Base-by-base conservation (phyloP, 495 filamentous ascomycete species). In the Xeromyces bisporus region DNA sequence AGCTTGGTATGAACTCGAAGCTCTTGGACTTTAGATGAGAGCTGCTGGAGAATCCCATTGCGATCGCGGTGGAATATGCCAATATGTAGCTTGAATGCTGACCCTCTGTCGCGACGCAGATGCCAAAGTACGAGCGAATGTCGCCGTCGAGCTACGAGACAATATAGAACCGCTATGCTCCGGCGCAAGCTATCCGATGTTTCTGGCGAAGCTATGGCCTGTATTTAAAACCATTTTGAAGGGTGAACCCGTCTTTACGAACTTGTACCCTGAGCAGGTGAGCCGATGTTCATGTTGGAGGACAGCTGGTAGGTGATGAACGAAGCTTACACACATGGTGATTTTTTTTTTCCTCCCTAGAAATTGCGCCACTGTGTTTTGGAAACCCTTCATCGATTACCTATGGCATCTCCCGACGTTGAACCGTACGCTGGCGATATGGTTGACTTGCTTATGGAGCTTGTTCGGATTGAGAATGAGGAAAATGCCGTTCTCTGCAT, bases 401-500 rank as follows among this genome's bases (percentile, higher is more conserved):
- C 87, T 3, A 85, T 81, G 44, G 73, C 60, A 32, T 77, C 80
- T 6, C 58, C 75, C 15, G 85, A 93, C 38, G 69, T 92, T 44
- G 83, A 93, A 51, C 80, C 77, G 3, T 89, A 85, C 47, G 87
- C 86, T 11, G 66, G 69, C 23, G 77, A 83, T 36, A 71, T 92
- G 37, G 84, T 93, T 23, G 83, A 93, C 44, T 62, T 87, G 36
- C 56, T 94, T 36, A 89, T 96, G 80, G 62, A 66, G 18, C 61
- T 99, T 15, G 83, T 93, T 31, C 74, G 75, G 35, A 74, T 69
- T 26, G 91, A 99, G 48, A 99, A 99, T 43, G 91, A 99, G 49
- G 91, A 99, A 26, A 99, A 99, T 62, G 91, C 86, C 2, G 81
- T 92, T 9, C 62, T 99, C 33, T 94, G 86, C 47, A 86, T 99